phyloP scores from a whole-genome alignment of 352 stramenopile genomes.

The Phytopythium aichiense region DNA sequence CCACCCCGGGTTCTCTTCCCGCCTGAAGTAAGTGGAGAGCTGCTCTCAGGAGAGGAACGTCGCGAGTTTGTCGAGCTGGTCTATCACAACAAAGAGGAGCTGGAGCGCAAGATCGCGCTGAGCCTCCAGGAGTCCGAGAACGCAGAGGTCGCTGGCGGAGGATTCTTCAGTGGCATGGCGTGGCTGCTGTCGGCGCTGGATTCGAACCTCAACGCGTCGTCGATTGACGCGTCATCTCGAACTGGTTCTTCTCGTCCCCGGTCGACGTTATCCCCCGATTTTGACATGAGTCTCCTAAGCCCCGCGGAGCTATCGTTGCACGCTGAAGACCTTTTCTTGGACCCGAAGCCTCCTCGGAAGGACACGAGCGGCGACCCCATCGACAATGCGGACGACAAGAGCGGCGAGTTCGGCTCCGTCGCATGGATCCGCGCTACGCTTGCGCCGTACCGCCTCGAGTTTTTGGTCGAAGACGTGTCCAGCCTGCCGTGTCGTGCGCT shows the following conservation, averaged over 20 bases:
- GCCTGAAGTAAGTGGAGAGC: constrained; percentile 21
- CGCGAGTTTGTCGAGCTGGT: constrained; percentile 56
- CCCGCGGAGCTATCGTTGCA: constrained; percentile 39
- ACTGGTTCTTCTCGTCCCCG: constrained; percentile 8
- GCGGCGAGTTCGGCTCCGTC: constrained; percentile 40
- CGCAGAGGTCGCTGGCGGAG: constrained; percentile 15
- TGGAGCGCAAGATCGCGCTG: constrained; percentile 43
- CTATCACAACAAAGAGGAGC: constrained; percentile 49
- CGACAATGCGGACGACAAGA: constrained; percentile 9
- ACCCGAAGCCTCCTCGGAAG: constrained; percentile 17
- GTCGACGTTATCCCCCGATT: constrained; percentile 21
- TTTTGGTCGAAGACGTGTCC: constrained; percentile 54
- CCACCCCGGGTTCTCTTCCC: constrained; percentile 41
- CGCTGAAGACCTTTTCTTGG: constrained; percentile 46
- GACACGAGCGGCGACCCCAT: constrained; percentile 7
- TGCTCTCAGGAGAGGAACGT: constrained; percentile 48
- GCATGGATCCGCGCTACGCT: constrained; percentile 59
- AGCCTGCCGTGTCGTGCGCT: constrained; percentile 39
- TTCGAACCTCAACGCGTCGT: constrained; percentile 24
- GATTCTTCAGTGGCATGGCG: constrained; percentile 71
- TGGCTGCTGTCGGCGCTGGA: constrained; percentile 75
- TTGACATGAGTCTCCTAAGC: constrained; percentile 24
- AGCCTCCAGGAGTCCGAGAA: constrained; percentile 24
- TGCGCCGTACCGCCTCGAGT: constrained; percentile 65
- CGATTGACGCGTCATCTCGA: constrained; percentile 8